Evolutionary conservation across 805 yeast genomes (phyloP).

Genomic region (Komagataella ulmi): DNA sequence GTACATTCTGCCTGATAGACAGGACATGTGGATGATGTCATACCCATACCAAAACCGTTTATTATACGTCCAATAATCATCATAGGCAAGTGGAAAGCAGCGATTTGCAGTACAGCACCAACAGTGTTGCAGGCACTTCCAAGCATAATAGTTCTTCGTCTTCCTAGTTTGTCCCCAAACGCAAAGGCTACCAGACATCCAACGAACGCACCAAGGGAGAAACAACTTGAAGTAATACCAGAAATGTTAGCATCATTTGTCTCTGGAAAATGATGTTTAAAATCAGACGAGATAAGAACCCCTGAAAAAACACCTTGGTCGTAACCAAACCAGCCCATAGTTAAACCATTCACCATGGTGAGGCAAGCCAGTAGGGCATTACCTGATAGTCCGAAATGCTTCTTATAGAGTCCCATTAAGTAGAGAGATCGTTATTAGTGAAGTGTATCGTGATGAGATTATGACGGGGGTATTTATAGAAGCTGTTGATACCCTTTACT

Average conservation of each 20-base stretch:
- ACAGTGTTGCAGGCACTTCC: conserved; percentile 45
- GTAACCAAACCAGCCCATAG: conserved; percentile 7
- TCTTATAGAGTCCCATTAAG: background rate
- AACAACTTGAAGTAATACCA: conserved; percentile 6
- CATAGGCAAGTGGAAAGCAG: conserved; percentile 29
- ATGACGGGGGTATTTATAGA: background rate
- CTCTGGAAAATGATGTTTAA: conserved; percentile 1
- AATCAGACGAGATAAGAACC: conserved; percentile 7
- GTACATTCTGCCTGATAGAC: conserved; percentile 63
- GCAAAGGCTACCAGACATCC: conserved; percentile 43
- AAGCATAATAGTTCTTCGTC: conserved; percentile 36
- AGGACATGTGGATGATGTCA: conserved; percentile 59
- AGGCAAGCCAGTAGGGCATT: conserved; percentile 2
- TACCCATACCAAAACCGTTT: conserved; percentile 63
- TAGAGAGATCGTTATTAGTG: background rate
- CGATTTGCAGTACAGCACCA: conserved; percentile 45
- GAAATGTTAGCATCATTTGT: conserved; percentile 1
- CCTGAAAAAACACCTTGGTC: conserved; percentile 6
- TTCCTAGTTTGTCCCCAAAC: conserved; percentile 40
- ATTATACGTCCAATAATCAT: conserved; percentile 50
- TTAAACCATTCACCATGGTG: conserved; percentile 4
- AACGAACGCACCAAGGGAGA: conserved; percentile 43
- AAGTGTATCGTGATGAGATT: background rate
- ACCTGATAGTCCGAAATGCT: conserved; percentile 5
- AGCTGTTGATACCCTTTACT: background rate